Evolutionary conservation across 129 eudicot species (phyloP).

Genomic region (Kitagawia praeruptora): DNA sequence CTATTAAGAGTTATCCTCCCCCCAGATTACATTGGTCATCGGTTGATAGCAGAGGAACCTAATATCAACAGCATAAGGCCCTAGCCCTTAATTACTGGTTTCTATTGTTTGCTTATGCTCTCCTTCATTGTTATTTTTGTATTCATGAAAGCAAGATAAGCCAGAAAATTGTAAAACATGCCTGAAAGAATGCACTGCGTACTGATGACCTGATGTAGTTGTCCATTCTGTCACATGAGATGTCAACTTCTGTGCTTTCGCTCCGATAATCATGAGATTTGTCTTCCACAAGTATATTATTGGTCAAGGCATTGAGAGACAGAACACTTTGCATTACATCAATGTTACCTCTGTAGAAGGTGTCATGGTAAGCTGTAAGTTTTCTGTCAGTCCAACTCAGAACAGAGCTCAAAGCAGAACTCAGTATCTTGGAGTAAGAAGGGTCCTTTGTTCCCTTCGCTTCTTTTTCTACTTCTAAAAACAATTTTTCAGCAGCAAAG

Average conservation of each 20-base stretch:
- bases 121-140: neutral
- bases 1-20: neutral
- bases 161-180: constrained; percentile 14
- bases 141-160: neutral
- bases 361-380: constrained; percentile 87
- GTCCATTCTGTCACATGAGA: constrained; percentile 75
- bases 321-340: constrained; percentile 76
- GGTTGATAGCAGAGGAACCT: too few relatives aligned
- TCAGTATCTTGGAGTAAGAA: constrained; percentile 55
- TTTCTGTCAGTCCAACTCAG: constrained; percentile 90
- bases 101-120: neutral
- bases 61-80: neutral
- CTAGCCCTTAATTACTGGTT: neutral
- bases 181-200: constrained; percentile 97
- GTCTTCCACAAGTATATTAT: constrained; percentile 78
- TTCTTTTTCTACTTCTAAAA: constrained; percentile 94
- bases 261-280: constrained; percentile 92
- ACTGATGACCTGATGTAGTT: constrained; percentile 89
- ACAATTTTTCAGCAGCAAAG: constrained; percentile 78
- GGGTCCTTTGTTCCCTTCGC: constrained; percentile 81
- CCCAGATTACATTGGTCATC: neutral
- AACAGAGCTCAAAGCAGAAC: constrained; percentile 63
- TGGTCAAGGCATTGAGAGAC: constrained; percentile 68
- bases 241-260: constrained; percentile 70
- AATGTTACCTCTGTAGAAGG: constrained; percentile 65